Percentiles rank a stretch among this genome's conserved stretches.
Evolutionary conservation across 2,329 filamentous ascomycete species (phyloP).

Genomic region (Eutypa lata): DNA sequence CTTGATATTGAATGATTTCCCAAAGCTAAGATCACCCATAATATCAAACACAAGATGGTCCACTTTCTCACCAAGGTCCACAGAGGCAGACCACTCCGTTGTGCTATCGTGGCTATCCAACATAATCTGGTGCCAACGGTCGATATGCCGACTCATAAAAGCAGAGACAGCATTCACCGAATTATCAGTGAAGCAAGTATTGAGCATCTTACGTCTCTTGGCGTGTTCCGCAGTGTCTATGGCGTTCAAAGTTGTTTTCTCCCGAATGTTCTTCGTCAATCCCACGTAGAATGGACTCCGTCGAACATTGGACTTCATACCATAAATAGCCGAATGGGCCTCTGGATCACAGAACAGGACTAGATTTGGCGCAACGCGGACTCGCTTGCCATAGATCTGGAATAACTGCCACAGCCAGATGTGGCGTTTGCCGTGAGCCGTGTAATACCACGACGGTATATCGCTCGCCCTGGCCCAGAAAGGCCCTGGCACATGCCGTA

Average conservation of each 20-base stretch:
- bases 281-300: slow-evolving; percentile 16
- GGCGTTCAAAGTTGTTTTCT: slow-evolving; percentile 11
- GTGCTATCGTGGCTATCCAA: background rate
- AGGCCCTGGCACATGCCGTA: slow-evolving; percentile 18
- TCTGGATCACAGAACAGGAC: slow-evolving; percentile 17
- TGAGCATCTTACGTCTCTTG: slow-evolving; percentile 15
- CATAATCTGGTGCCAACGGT: slow-evolving; percentile 20
- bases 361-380: slow-evolving; percentile 15
- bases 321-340: slow-evolving; percentile 16
- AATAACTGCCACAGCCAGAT: slow-evolving; percentile 20
- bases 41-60: slow-evolving; percentile 15
- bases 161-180: slow-evolving; percentile 11
- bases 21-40: slow-evolving; percentile 22
- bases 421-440: slow-evolving; percentile 13
- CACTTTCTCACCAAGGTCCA: slow-evolving; percentile 10
- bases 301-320: slow-evolving; percentile 19
- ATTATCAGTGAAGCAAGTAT: slow-evolving; percentile 19
- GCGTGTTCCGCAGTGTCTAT: slow-evolving; percentile 16
- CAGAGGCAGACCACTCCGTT: slow-evolving; percentile 12
- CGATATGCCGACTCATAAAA: slow-evolving; percentile 17
- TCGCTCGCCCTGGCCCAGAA: slow-evolving; percentile 17
- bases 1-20: slow-evolving; percentile 21
- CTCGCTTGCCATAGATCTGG: slow-evolving; percentile 15
- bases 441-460: slow-evolving; percentile 19
- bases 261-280: slow-evolving; percentile 3